phyloP scores from a whole-genome alignment of 208 protist genomes.

The Vickermania ingenoplastis region DNA sequence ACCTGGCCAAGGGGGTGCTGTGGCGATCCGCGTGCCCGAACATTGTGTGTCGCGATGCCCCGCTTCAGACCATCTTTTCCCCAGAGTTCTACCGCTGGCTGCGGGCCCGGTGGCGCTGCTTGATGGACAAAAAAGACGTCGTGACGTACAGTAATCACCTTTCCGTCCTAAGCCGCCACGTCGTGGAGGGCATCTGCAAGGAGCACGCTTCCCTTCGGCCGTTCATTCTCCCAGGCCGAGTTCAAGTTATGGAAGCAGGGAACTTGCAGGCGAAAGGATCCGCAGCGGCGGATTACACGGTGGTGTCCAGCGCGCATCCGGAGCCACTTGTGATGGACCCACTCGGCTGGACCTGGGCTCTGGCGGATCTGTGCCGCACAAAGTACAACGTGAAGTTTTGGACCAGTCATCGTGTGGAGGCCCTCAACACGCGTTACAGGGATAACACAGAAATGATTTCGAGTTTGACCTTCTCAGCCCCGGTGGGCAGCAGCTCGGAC shows the following conservation, averaged over 20 bases:
- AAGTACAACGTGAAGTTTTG: constrained; percentile 49
- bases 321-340: constrained; percentile 59
- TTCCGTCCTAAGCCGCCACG: constrained; percentile 42
- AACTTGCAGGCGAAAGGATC: not conserved
- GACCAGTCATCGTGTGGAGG: constrained; percentile 40
- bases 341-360: constrained; percentile 55
- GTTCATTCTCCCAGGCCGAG: constrained; percentile 25
- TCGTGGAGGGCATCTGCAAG: constrained; percentile 37
- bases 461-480: constrained; percentile 41
- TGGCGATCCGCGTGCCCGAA: constrained; percentile 19
- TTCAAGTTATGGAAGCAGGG: constrained; percentile 11
- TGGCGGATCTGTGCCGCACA: constrained; percentile 39
- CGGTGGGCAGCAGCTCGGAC: not conserved
- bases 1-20: constrained; percentile 37
- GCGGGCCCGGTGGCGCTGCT: constrained; percentile 28
- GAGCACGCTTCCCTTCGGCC: constrained; percentile 41
- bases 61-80: constrained; percentile 51
- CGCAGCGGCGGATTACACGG: not conserved
- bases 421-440: constrained; percentile 40
- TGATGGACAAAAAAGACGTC: constrained; percentile 36
- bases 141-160: constrained; percentile 71
- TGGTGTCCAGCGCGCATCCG: constrained; percentile 27
- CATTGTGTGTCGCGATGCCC: constrained; percentile 41
- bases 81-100: constrained; percentile 58
- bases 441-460: constrained; percentile 50